Conservation (phyloP, 495 filamentous ascomycete species). For the Xylaria venustula region DNA sequence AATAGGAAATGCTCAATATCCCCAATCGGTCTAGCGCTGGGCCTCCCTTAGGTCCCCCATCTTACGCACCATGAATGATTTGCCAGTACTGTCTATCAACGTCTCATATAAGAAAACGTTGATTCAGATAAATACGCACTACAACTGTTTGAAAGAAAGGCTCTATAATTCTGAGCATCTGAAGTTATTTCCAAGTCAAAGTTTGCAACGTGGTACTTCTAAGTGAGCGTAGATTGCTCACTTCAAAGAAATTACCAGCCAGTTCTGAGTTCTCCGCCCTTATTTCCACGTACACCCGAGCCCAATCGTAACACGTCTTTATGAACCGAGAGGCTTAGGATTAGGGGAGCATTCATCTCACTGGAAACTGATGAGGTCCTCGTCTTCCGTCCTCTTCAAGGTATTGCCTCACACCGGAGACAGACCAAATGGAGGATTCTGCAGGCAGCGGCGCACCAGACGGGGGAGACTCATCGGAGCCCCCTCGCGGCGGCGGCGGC, state of each 20-base stretch:
- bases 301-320: not conserved
- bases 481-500: not conserved
- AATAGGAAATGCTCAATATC: not conserved
- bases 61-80: too few species aligned
- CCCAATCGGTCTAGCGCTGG: constrained; percentile 3
- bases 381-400: constrained; percentile 22
- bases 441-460: constrained; percentile 13
- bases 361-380: constrained; percentile 30
- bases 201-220: not conserved
- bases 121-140: too few species aligned
- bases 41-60: not conserved
- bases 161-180: too few species aligned
- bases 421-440: constrained; percentile 31
- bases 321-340: not conserved
- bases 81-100: not conserved
- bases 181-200: too few species aligned
- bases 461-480: constrained; percentile 16
- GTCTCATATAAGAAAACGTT: not conserved
- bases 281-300: not conserved
- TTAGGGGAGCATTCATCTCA: not conserved
- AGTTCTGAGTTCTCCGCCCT: not conserved
- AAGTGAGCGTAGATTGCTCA: not conserved
- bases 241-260: too few species aligned
- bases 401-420: constrained; percentile 35
- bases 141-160: too few species aligned